These are phyloP conservation scores for Batrachochytrium dendrobatidis DNA, from an alignment of 371 early-diverging fungal species.

Conservation along the genomic window DNA sequence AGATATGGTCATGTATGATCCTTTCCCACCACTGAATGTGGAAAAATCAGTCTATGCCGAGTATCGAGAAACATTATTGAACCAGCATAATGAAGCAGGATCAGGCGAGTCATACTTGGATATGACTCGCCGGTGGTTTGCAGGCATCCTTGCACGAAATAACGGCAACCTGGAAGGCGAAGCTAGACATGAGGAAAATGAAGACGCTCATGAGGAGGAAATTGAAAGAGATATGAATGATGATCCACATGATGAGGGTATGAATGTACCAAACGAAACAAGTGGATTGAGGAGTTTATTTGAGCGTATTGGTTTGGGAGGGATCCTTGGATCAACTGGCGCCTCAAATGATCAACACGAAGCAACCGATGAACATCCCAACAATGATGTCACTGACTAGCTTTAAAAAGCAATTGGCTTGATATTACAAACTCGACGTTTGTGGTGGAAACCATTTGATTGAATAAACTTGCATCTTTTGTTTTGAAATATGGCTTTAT, in stretches of 20 bases:
- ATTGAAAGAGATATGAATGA: conserved; percentile 5
- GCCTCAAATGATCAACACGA: too few species aligned
- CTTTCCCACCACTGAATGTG: conserved; percentile 62
- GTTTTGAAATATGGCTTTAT: too few species aligned
- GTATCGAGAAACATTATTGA: background rate
- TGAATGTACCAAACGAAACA: too few species aligned
- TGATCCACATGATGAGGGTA: background rate
- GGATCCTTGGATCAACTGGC: too few species aligned
- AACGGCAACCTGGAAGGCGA: background rate
- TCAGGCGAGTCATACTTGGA: background rate
- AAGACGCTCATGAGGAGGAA: background rate
- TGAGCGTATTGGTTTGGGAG: too few species aligned
- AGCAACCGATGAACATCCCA: too few species aligned
- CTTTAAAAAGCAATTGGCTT: too few species aligned
- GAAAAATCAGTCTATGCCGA: conserved; percentile 12
- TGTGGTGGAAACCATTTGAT: too few species aligned
- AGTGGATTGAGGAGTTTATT: too few species aligned
- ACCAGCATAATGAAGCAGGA: conserved; percentile 2
- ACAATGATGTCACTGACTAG: too few species aligned
- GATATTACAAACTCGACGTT: too few species aligned
- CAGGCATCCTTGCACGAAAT: background rate
- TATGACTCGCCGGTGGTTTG: background rate
- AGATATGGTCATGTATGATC: conserved; percentile 64
- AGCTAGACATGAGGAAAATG: background rate
- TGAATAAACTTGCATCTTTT: too few species aligned